Conservation (phyloP, 179 eudicot species). For the Spinacia oleracea region DNA sequence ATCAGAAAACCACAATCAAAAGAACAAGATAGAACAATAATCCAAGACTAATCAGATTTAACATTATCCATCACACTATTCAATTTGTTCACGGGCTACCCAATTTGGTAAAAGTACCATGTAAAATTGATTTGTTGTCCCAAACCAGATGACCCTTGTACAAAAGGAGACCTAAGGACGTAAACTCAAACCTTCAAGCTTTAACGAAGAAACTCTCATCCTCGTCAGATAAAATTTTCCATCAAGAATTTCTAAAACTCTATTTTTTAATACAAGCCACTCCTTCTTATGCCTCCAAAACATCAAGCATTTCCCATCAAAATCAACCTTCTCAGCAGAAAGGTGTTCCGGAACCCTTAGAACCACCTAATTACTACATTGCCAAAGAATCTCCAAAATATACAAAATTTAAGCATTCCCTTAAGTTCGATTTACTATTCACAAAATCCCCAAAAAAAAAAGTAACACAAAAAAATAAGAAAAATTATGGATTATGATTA, state of each 20-base stretch:
- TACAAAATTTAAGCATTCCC: background rate
- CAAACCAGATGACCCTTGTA: too few species aligned
- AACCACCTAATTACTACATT: background rate
- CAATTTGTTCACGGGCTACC: too few species aligned
- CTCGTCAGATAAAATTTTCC: background rate
- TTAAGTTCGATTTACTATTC: background rate
- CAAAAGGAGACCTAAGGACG: too few species aligned
- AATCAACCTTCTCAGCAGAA: background rate
- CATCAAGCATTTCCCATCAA: background rate
- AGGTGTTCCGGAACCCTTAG: background rate
- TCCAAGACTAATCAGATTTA: too few species aligned
- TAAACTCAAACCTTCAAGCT: too few species aligned
- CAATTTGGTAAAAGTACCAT: too few species aligned
- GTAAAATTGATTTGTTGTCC: too few species aligned
- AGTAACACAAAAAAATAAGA: conserved; percentile 2
- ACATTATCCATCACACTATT: too few species aligned
- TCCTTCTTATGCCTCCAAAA: background rate
- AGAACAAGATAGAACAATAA: too few species aligned
- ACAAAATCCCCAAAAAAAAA: background rate
- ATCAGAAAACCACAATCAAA: too few species aligned
- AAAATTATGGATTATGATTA: conserved; percentile 2
- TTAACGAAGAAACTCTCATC: background rate
- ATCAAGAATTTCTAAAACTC: background rate
- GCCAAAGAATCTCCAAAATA: background rate
- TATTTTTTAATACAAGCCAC: background rate